Base-by-base conservation (phyloP, 1,284 basidiomycete genomes). In the Agroathelia rolfsii region DNA sequence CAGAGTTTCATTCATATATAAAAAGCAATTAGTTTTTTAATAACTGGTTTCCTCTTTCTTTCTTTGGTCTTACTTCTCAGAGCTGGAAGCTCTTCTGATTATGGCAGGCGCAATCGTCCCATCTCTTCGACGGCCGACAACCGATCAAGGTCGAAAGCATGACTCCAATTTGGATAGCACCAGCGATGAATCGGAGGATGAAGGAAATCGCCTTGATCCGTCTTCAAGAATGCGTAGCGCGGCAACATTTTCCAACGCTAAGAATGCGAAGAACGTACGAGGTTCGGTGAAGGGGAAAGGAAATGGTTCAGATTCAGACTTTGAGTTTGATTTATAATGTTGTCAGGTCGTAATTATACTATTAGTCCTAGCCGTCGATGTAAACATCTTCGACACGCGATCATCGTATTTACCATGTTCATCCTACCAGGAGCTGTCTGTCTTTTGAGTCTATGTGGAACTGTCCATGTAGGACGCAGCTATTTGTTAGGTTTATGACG, bases 81-180 rank as follows among this genome's bases (percentile, higher is more conserved):
- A 86, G 51, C 62, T 86, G 28, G 81, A 85, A 53, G 72, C 74
- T 1, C 53, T 79, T 18, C 55, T 86, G 2, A 54, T 79, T 17
- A 53, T 76, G 10, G 66, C 62, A n/a, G 76, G 72, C 10, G 75
- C 65, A 4, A 60, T 85, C 11, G 64, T n/a, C n/a, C n/a, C n/a
- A 75, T 38, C 60, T 67, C 19, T 61, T 70, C 11, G 63, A 71
- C 28, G 58, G 55, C 23, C 49, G 49, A 12, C 56, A 50, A 15
- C 49, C 58, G 2, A 33, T 35, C 8, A 46, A 33, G 36, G 45
- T 35, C 38, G 48, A 24, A 42, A 41, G n/a, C 43, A 43, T n/a
- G 45, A 47, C 3, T 55, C 57, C 26, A 61, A 58, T 13, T 53
- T 55, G 11, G 48, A 48, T 34, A 39, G 36, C 18, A 51, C 51